These are phyloP conservation scores for Ustilago nuda DNA, from an alignment of 1,284 basidiomycete genomes.

Conservation along the genomic window DNA sequence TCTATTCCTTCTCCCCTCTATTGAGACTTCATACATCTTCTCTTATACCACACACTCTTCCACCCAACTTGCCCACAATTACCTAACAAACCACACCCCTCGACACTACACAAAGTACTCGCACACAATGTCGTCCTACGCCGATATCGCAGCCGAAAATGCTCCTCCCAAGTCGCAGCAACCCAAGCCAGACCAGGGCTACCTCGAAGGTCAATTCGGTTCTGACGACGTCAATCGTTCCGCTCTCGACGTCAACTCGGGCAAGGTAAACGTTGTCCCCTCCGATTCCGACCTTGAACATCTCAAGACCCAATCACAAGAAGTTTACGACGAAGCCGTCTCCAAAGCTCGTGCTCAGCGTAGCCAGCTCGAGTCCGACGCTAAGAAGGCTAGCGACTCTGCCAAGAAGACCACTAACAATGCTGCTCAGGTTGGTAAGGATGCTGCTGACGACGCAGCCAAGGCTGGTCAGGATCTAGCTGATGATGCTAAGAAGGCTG, in stretches of 20 bases:
- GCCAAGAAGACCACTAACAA: constrained; percentile 33
- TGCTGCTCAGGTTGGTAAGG: constrained; percentile 21
- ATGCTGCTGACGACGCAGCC: constrained; percentile 28
- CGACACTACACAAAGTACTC: background rate
- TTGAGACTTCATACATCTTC: background rate
- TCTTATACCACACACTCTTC: background rate
- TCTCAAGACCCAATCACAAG: constrained; percentile 57
- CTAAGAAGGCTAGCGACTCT: constrained; percentile 34
- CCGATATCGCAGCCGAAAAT: constrained; percentile 54
- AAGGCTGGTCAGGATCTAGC: constrained; percentile 31
- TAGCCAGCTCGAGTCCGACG: constrained; percentile 44
- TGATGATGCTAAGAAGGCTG: constrained; percentile 24
- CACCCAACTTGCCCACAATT: background rate
- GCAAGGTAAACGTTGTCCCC: constrained; percentile 58
- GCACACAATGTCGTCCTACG: constrained; percentile 51
- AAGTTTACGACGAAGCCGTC: constrained; percentile 49
- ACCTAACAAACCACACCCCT: background rate
- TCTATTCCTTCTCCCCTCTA: background rate
- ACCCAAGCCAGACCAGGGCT: constrained; percentile 49
- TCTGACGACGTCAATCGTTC: constrained; percentile 13
- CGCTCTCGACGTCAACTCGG: constrained; percentile 52
- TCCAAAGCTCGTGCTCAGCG: constrained; percentile 44
- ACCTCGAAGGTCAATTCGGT: constrained; percentile 46
- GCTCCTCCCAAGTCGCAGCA: constrained; percentile 51
- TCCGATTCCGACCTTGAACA: constrained; percentile 51